Evolutionary conservation across 2,329 filamentous ascomycete species (phyloP), one percentile per base, ranked within the genome.

Genomic region (Aspergillus amoenus): DNA sequence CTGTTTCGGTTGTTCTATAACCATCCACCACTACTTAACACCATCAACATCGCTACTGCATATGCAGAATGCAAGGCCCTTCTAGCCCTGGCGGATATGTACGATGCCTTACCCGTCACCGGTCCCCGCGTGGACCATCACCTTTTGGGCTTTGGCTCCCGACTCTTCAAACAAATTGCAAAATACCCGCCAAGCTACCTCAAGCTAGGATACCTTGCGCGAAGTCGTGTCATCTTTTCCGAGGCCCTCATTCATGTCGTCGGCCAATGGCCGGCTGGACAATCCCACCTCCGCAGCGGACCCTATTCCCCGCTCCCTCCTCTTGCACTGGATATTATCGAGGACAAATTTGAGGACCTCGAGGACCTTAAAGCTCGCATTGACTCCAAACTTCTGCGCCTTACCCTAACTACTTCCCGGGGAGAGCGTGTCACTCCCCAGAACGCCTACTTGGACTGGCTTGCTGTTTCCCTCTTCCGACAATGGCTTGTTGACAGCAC

Each of bases 1-100:
- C 82, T 97, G 21, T 95, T 97, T 73, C 90, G 93, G 66, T 89
- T 94, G 61, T 96, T 97, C 79, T 97, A 97, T 81, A 96, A 97
- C 73, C 90, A 95, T 72, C 80, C 91, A 0, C 93, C 93, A 0
- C 70, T 86, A 0, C 83, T 97, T 32, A 93, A 96, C 74, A 84
- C 85, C 24, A 82, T 94, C 72, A 96, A 94, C 72, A 96, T 97
- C 62, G 91, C 92, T 53, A 89, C 92, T 60, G 92, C 93, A 22
- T 97, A 97, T 70, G 88, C 94, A 43, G 91, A 97, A 75, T 96
- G 91, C 82, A 96, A 97, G 76, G 89, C 90, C 12, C 84, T 97
- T 3, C 83, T 97, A 41, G 85, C 86, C 12, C 82, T 97, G 17
- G 93, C 92, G n/a, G 93, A 97, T 75, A 91, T 94, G 79, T 97